Conservation (phyloP, 371 early-diverging fungal genomes). For the Saksenaea vasiformis region DNA sequence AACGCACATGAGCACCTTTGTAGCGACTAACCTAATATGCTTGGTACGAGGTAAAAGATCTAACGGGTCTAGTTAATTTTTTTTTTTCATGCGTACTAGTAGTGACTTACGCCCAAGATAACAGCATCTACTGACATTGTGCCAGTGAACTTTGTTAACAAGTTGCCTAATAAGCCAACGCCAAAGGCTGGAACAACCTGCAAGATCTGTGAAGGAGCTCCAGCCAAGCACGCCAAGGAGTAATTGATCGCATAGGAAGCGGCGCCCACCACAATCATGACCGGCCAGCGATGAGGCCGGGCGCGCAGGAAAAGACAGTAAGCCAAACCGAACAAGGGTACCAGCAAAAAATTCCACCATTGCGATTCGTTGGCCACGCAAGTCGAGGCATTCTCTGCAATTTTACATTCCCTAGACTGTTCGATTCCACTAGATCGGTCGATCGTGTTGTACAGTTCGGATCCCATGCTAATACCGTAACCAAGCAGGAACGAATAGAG, state of each 20-base stretch:
- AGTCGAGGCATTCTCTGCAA: constrained; percentile 21
- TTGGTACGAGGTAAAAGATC: constrained; percentile 58
- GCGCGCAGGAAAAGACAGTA: constrained; percentile 50
- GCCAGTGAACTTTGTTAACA: constrained; percentile 54
- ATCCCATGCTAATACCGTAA: constrained; percentile 80
- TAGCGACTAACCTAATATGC: constrained; percentile 40
- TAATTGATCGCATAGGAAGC: constrained; percentile 41
- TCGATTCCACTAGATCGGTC: constrained; percentile 23
- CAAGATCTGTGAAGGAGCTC: constrained; percentile 47
- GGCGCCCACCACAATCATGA: constrained; percentile 39
- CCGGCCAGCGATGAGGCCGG: constrained; percentile 37
- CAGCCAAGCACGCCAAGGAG: constrained; percentile 34
- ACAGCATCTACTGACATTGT: constrained; percentile 60
- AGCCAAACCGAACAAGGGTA: constrained; percentile 45
- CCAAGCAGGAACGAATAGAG: constrained; percentile 77
- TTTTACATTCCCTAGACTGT: constrained; percentile 12
- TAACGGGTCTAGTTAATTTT: constrained; percentile 2
- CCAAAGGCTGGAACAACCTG: constrained; percentile 58
- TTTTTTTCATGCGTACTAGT: background rate
- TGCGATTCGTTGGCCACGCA: constrained; percentile 31
- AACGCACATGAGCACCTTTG: background rate
- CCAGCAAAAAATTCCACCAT: constrained; percentile 36
- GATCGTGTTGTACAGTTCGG: constrained; percentile 44
- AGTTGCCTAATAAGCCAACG: constrained; percentile 57
- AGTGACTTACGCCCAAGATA: constrained; percentile 45